phyloP scores from a whole-genome alignment of 371 early-diverging fungal species.

The Dichotomocladium elegans region DNA sequence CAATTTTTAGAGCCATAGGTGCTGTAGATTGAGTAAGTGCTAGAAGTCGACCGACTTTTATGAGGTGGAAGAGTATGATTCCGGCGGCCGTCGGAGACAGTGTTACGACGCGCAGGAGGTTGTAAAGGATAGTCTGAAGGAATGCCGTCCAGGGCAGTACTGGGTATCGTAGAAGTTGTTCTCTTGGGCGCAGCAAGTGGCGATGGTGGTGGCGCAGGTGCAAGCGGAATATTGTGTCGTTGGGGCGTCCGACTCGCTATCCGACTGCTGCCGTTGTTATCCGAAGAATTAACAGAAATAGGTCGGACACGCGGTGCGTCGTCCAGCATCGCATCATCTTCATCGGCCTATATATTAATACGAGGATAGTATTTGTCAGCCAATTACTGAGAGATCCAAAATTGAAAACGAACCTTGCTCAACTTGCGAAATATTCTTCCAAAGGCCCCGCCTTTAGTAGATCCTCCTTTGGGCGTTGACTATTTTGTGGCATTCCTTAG shows the following conservation, averaged over 20 bases:
- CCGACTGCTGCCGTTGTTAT: neutral
- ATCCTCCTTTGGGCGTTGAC: conserved; percentile 9
- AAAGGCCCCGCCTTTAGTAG: conserved; percentile 12
- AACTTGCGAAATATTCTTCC: conserved; percentile 19
- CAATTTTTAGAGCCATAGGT: conserved; percentile 34
- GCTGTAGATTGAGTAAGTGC: conserved; percentile 32
- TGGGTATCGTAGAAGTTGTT: neutral
- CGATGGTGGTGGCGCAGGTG: conserved; percentile 13
- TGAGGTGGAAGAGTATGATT: conserved; percentile 22
- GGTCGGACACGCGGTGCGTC: conserved; percentile 15
- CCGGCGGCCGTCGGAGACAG: conserved; percentile 6
- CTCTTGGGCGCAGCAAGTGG: neutral
- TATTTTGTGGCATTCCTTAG: no score
- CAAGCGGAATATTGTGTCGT: conserved; percentile 20
- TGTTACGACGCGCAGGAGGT: neutral
- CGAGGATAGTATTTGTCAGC: neutral
- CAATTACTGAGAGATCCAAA: neutral
- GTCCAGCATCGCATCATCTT: conserved; percentile 14
- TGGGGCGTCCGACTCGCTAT: conserved; percentile 12
- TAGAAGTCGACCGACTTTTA: conserved; percentile 16
- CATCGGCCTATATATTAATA: conserved; percentile 5
- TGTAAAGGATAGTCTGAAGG: neutral
- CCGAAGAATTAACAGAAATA: conserved; percentile 2
- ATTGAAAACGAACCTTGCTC: conserved; percentile 11
- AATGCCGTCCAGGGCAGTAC: neutral